Evolutionary conservation across 2,329 filamentous ascomycete species (phyloP).

Genomic region (Knoxdaviesia proteae): DNA sequence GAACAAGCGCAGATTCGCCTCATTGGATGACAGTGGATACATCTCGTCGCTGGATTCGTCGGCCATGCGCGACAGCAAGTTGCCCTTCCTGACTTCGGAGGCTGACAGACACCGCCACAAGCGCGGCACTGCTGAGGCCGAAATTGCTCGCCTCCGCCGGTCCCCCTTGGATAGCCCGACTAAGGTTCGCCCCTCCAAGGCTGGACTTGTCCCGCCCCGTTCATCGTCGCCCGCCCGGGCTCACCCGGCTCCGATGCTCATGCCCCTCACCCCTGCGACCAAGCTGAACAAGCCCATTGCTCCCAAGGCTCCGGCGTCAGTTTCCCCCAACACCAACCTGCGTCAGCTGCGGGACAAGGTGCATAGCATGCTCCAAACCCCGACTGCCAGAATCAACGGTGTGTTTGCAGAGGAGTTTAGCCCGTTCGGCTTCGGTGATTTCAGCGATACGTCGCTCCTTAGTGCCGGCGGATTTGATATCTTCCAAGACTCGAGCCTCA

Average conservation of each 20-base stretch:
- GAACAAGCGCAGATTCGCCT: slow-evolving; percentile 56
- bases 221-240: slow-evolving; percentile 51
- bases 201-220: slow-evolving; percentile 23
- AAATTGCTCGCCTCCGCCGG: slow-evolving; percentile 79
- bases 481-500: slow-evolving; percentile 20
- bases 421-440: slow-evolving; percentile 44
- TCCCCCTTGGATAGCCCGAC: slow-evolving; percentile 87
- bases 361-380: slow-evolving; percentile 61
- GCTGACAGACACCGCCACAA: slow-evolving; percentile 63
- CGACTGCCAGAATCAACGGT: slow-evolving; percentile 27
- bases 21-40: slow-evolving; percentile 85
- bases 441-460: slow-evolving; percentile 19
- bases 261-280: slow-evolving; percentile 64
- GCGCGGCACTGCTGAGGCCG: slow-evolving; percentile 80
- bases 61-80: slow-evolving; percentile 48
- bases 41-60: slow-evolving; percentile 93
- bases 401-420: slow-evolving; percentile 34
- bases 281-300: slow-evolving; percentile 46
- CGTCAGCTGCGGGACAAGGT: slow-evolving; percentile 74
- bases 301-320: slow-evolving; percentile 42
- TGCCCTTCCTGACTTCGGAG: slow-evolving; percentile 53
- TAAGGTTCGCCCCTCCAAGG: slow-evolving; percentile 34
- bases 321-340: slow-evolving; percentile 83
- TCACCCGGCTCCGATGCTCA: slow-evolving; percentile 38
- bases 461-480: slow-evolving; percentile 40